phyloP scores from a whole-genome alignment of 2,329 filamentous ascomycete genomes.

The Curvularia eragrostidis region DNA sequence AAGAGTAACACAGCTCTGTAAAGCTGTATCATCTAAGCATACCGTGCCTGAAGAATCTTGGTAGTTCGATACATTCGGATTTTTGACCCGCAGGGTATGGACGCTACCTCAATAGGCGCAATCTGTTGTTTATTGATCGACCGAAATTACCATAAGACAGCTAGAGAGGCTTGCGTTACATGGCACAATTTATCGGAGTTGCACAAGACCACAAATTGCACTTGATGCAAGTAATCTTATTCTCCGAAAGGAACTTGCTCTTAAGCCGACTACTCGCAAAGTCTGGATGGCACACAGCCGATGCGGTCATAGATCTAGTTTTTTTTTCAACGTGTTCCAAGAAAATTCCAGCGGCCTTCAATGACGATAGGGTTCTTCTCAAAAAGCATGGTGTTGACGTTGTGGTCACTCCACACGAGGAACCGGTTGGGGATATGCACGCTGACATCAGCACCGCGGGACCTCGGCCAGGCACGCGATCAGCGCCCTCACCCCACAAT shows the following conservation, averaged over 20 bases:
- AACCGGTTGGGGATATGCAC: slow-evolving; percentile 12
- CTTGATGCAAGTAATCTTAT: neutral
- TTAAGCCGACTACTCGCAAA: neutral
- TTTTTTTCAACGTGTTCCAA: neutral
- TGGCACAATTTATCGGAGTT: neutral
- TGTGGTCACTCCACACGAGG: slow-evolving; percentile 10
- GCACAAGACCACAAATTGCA: neutral
- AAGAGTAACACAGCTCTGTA: too few relatives aligned
- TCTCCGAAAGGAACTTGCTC: neutral
- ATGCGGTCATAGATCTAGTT: slow-evolving; percentile 6
- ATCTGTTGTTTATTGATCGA: too few relatives aligned
- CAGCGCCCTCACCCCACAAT: slow-evolving; percentile 28
- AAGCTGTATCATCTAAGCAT: too few relatives aligned
- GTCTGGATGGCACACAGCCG: neutral
- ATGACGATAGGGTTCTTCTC: slow-evolving; percentile 6
- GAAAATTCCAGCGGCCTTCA: neutral
- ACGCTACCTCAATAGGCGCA: neutral
- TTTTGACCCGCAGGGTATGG: too few relatives aligned
- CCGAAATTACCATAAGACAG: neutral
- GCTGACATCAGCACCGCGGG: slow-evolving; percentile 17
- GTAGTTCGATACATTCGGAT: too few relatives aligned
- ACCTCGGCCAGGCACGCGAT: slow-evolving; percentile 20
- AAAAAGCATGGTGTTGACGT: slow-evolving; percentile 8
- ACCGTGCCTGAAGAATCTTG: too few relatives aligned
- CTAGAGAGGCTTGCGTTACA: neutral